phyloP scores from a whole-genome alignment of 2,329 filamentous ascomycete genomes.

The Colletotrichum cuscutae region DNA sequence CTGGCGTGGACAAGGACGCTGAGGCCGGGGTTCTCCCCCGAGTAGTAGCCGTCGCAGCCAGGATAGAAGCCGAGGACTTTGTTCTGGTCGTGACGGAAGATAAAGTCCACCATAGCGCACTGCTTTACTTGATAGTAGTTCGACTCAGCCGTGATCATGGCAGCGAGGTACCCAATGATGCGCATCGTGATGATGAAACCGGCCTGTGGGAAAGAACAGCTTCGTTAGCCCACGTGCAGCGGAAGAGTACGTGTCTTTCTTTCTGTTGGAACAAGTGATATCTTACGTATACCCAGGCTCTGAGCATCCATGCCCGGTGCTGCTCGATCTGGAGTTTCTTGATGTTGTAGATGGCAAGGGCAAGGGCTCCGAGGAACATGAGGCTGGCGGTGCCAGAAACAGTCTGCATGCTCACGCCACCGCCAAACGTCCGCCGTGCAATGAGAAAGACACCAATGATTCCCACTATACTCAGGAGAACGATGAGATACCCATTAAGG shows the following conservation, averaged over 20 bases:
- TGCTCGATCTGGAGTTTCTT: constrained; percentile 70
- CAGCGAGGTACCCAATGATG: constrained; percentile 54
- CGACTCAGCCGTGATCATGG: constrained; percentile 45
- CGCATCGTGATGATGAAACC: constrained; percentile 61
- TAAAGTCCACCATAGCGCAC: constrained; percentile 59
- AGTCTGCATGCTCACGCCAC: constrained; percentile 60
- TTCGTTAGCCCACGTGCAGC: neutral
- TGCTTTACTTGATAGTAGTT: constrained; percentile 46
- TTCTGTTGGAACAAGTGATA: neutral
- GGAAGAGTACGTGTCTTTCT: neutral
- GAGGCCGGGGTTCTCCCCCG: constrained; percentile 41
- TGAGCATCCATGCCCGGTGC: constrained; percentile 72
- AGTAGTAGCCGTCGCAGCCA: constrained; percentile 51
- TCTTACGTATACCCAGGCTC: constrained; percentile 61
- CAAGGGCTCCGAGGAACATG: constrained; percentile 53
- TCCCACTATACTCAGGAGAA: constrained; percentile 57
- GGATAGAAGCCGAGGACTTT: constrained; percentile 51
- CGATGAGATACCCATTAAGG: constrained; percentile 67
- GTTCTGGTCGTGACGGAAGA: constrained; percentile 41
- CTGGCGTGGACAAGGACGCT: constrained; percentile 44
- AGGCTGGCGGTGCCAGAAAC: constrained; percentile 55
- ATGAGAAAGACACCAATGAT: constrained; percentile 65
- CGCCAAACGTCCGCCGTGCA: constrained; percentile 61
- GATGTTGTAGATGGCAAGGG: constrained; percentile 65
- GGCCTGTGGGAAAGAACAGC: constrained; percentile 41